Percentiles rank a stretch among this genome's conserved stretches.
Conservation (phyloP, 192 early-diverging fungal species). For the Rhizoclosmatium sp. region DNA sequence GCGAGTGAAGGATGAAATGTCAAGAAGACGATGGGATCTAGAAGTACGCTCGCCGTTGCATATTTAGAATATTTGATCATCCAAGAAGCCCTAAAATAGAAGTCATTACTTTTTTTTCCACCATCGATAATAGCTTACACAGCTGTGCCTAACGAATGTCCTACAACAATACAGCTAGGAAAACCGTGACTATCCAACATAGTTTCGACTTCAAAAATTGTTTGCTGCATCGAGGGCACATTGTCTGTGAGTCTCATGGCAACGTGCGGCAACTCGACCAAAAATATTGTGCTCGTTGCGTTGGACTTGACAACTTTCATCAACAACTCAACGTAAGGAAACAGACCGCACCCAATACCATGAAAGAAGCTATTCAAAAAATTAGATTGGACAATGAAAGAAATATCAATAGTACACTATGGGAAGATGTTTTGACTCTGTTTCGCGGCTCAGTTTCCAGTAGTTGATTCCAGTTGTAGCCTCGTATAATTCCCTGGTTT, state of each 20-base stretch:
- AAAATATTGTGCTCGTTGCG: slow-evolving; percentile 8
- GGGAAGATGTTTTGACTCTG: background rate
- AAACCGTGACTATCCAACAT: slow-evolving; percentile 63
- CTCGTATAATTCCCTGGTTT: background rate
- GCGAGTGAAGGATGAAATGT: slow-evolving; percentile 65
- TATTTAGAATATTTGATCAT: slow-evolving; percentile 60
- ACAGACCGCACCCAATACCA: slow-evolving; percentile 39
- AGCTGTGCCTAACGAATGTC: slow-evolving; percentile 72
- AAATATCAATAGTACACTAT: slow-evolving; percentile 1
- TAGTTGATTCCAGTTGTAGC: background rate
- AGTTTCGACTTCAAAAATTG: slow-evolving; percentile 59
- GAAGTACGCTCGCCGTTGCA: slow-evolving; percentile 58
- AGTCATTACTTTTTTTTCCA: background rate
- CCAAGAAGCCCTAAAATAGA: slow-evolving; percentile 52
- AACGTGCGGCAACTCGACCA: slow-evolving; percentile 38
- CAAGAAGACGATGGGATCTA: slow-evolving; percentile 73
- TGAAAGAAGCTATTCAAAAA: slow-evolving; percentile 32
- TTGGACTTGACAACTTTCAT: background rate
- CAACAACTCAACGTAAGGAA: slow-evolving; percentile 30
- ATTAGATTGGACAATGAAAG: background rate
- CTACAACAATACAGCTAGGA: slow-evolving; percentile 63
- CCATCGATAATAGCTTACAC: background rate
- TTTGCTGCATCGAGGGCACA: slow-evolving; percentile 65
- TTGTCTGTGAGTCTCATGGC: slow-evolving; percentile 62
- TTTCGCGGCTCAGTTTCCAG: background rate